phyloP scores from a whole-genome alignment of 2,329 filamentous ascomycete genomes.

The Aspergillus novoparasiticus region DNA sequence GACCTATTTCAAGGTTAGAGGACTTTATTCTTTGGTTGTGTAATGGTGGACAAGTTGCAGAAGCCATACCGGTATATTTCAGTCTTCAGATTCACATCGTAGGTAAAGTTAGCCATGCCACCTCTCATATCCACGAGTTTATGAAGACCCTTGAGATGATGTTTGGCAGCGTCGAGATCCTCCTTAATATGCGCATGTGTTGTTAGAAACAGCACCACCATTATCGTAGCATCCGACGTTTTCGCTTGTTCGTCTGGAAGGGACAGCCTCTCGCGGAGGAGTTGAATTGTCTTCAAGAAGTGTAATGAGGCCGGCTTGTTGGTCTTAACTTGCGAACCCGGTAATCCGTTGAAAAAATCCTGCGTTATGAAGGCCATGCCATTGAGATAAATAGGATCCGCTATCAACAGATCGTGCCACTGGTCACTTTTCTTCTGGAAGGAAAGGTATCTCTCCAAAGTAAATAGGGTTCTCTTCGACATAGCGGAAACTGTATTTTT shows the following conservation, averaged over 20 bases:
- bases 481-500: constrained; percentile 1
- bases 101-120: constrained; percentile 33
- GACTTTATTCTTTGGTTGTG: background rate
- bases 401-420: constrained; percentile 35
- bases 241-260: background rate
- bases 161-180: background rate
- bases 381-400: constrained; percentile 42
- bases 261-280: constrained; percentile 1
- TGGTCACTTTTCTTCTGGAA: constrained; percentile 10
- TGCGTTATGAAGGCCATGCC: constrained; percentile 38
- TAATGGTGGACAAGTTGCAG: too few relatives aligned
- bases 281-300: background rate
- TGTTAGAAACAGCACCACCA: background rate
- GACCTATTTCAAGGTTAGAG: background rate
- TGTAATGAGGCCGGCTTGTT: background rate
- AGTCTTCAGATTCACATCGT: constrained; percentile 38
- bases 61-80: constrained; percentile 26
- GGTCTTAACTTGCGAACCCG: constrained; percentile 1
- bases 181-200: background rate
- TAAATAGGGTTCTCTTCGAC: background rate
- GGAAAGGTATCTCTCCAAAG: background rate
- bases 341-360: constrained; percentile 32
- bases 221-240: constrained; percentile 1
- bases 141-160: constrained; percentile 36
- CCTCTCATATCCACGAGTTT: constrained; percentile 43